Percentiles rank a stretch among this genome's conserved stretches.
Evolutionary conservation across 2,329 filamentous ascomycete species (phyloP).

Genomic region (Ophiostoma sp.): DNA sequence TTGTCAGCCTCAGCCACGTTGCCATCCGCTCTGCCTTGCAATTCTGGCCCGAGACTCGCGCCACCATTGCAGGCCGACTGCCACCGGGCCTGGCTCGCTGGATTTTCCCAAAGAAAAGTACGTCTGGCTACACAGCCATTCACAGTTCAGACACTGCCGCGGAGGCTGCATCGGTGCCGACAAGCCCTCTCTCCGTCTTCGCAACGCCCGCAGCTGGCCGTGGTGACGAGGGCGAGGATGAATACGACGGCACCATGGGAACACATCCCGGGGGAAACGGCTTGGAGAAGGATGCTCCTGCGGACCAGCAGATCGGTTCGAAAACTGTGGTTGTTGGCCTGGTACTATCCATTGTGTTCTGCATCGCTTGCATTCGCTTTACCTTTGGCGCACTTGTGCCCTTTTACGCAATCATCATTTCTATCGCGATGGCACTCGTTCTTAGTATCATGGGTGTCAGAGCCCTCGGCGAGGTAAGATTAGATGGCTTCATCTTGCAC

Average conservation of each 20-base stretch:
- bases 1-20: conserved; percentile 83
- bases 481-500: background rate
- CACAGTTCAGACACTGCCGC: conserved; percentile 8
- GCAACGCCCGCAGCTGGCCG: conserved; percentile 12
- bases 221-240: conserved; percentile 25
- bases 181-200: conserved; percentile 29
- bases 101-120: conserved; percentile 21
- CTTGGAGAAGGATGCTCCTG: conserved; percentile 74
- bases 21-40: conserved; percentile 49
- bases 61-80: conserved; percentile 10
- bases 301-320: conserved; percentile 75
- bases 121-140: conserved; percentile 32
- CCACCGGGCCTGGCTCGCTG: background rate
- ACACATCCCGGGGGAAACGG: conserved; percentile 16
- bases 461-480: conserved; percentile 59
- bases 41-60: conserved; percentile 23
- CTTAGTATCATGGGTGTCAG: conserved; percentile 73
- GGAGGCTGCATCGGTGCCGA: conserved; percentile 16
- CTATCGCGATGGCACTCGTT: conserved; percentile 81
- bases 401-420: conserved; percentile 69
- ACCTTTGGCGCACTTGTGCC: conserved; percentile 81
- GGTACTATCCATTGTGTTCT: conserved; percentile 72
- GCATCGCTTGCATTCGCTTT: conserved; percentile 76
- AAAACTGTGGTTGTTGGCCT: conserved; percentile 74
- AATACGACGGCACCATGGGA: background rate